A percentile compares a stretch with the other conserved stretches of the same genome.
phyloP scores from a whole-genome alignment of 1,284 basidiomycete species.

The Apiotrichum domesticum region DNA sequence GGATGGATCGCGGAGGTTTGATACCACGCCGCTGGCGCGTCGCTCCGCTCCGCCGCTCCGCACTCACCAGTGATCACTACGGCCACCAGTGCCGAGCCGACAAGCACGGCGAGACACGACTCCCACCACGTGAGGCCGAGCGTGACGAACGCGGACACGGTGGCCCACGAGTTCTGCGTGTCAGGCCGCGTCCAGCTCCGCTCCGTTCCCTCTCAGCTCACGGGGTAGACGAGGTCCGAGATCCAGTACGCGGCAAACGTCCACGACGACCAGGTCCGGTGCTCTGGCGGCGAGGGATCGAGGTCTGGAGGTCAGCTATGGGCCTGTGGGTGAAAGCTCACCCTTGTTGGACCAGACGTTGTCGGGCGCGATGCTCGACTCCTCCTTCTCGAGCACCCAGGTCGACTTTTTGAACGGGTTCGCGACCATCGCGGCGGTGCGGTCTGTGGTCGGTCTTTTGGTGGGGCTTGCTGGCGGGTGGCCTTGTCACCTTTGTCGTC shows the following conservation, averaged over 20 bases:
- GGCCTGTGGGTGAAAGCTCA: constrained; percentile 7
- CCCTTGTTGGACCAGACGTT: constrained; percentile 40
- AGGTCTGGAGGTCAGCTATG: constrained; percentile 24
- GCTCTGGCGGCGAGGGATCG: constrained; percentile 33
- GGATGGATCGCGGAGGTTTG: too few species aligned
- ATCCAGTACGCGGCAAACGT: constrained; percentile 29
- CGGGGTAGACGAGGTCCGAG: constrained; percentile 9
- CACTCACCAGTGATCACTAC: constrained; percentile 29
- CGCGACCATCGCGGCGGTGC: too few species aligned
- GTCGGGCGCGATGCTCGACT: constrained; percentile 35
- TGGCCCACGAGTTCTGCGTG: constrained; percentile 26
- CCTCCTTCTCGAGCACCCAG: constrained; percentile 38
- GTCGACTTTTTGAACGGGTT: neutral
- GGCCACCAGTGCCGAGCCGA: constrained; percentile 29
- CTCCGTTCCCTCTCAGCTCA: neutral
- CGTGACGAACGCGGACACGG: constrained; percentile 28
- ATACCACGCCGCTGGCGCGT: too few species aligned
- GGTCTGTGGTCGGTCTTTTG: too few species aligned
- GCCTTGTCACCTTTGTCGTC: too few species aligned
- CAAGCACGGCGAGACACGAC: constrained; percentile 30
- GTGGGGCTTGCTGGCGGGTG: too few species aligned
- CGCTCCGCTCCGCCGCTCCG: too few species aligned
- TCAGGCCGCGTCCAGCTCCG: neutral
- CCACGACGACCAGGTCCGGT: constrained; percentile 33
- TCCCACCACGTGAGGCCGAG: constrained; percentile 37